These are phyloP conservation scores for Lepidium aucheri DNA, from an alignment of 345 rosid species.

Conservation along the genomic window DNA sequence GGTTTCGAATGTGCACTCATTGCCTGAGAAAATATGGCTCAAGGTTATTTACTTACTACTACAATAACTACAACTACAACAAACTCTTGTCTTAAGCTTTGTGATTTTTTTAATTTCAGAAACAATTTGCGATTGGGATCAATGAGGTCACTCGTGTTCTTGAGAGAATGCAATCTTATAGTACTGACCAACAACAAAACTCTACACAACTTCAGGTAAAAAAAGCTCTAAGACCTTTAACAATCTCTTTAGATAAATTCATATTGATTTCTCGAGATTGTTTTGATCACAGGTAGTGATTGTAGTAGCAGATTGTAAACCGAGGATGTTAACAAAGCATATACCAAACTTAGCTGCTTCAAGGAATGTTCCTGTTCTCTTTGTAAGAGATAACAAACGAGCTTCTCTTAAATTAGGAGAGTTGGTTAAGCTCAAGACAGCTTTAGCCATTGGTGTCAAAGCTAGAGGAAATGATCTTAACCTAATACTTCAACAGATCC, in stretches of 20 bases:
- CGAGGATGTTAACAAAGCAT: constrained; percentile 65
- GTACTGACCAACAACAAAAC: background rate
- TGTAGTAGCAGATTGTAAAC: constrained; percentile 61
- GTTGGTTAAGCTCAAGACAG: constrained; percentile 59
- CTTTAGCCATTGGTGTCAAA: constrained; percentile 59
- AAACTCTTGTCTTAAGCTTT: background rate
- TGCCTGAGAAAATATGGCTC: constrained; percentile 72
- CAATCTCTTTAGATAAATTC: background rate
- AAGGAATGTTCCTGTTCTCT: constrained; percentile 49
- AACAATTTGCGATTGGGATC: constrained; percentile 75
- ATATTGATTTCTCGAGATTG: constrained; percentile 19
- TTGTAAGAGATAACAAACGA: constrained; percentile 42
- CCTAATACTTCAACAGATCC: constrained; percentile 27
- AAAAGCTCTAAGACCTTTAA: background rate
- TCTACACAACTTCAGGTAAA: constrained; percentile 26
- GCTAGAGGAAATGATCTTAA: constrained; percentile 48
- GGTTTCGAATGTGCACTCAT: constrained; percentile 30
- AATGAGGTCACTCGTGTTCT: constrained; percentile 80
- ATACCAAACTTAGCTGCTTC: constrained; percentile 56
- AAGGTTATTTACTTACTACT: constrained; percentile 35
- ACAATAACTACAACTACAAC: background rate
- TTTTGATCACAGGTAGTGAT: constrained; percentile 39
- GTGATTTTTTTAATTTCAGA: constrained; percentile 25
- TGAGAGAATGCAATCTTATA: constrained; percentile 49
- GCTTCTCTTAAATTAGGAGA: constrained; percentile 68